These are phyloP conservation scores for Backusella tarrabulga DNA, from an alignment of 192 early-diverging fungal genomes.

Conservation along the genomic window DNA sequence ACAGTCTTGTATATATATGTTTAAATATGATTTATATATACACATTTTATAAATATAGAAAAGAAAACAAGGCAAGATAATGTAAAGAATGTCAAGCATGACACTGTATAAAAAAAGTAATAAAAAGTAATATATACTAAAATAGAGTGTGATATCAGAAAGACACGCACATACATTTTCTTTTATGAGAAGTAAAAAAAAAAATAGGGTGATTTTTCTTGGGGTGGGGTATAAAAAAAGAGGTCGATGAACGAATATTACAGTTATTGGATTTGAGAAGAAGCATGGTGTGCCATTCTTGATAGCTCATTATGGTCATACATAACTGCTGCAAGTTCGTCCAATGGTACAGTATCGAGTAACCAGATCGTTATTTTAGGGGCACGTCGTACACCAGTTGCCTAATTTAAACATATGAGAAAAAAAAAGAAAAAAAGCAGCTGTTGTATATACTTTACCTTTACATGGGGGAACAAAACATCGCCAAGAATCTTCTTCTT, in stretches of 20 bases:
- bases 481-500: slow-evolving; percentile 40
- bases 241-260: too few relatives aligned
- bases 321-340: slow-evolving; percentile 34
- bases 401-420: slow-evolving; percentile 17
- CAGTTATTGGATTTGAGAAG: background rate
- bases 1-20: background rate
- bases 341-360: slow-evolving; percentile 32
- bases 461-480: slow-evolving; percentile 35
- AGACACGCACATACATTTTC: background rate
- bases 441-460: slow-evolving; percentile 17
- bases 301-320: slow-evolving; percentile 20
- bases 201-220: background rate
- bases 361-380: slow-evolving; percentile 41
- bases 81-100: background rate
- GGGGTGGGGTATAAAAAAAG: background rate
- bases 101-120: background rate
- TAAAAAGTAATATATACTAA: background rate
- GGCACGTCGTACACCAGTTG: slow-evolving; percentile 30
- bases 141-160: background rate
- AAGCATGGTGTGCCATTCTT: background rate
- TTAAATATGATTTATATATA: background rate
- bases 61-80: background rate
- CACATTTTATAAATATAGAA: background rate
- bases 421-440: background rate
- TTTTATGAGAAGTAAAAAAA: background rate